Conservation (phyloP, 78 protist genomes). For the Dictyostelium firmibasis region DNA sequence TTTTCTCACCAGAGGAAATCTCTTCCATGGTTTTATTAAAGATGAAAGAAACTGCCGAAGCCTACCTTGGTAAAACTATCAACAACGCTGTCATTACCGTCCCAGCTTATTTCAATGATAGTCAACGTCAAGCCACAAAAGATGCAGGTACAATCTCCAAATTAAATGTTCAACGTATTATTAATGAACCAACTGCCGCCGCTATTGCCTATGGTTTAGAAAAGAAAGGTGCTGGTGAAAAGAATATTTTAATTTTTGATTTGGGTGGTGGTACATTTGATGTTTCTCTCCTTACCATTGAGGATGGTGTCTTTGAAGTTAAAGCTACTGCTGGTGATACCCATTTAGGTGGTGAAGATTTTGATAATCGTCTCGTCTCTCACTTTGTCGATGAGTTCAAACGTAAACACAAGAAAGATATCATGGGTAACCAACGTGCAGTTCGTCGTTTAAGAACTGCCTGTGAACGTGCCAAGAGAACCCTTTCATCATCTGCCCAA, state of each 20-base stretch:
- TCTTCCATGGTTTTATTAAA: slow-evolving; percentile 98
- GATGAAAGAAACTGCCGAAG: slow-evolving; percentile 98
- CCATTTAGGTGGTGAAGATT: slow-evolving; percentile 99
- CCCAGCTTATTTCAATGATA: slow-evolving; percentile 98
- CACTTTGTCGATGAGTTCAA: slow-evolving; percentile 86
- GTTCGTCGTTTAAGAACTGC: slow-evolving; percentile 94
- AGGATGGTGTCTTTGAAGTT: slow-evolving; percentile 98
- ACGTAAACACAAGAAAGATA: slow-evolving; percentile 85
- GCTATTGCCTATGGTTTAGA: slow-evolving; percentile 99
- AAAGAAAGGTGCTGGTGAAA: slow-evolving; percentile 89
- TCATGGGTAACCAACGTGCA: slow-evolving; percentile 85
- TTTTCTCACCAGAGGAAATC: slow-evolving; percentile 98
- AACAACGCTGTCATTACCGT: slow-evolving; percentile 97
- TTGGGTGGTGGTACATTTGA: slow-evolving; percentile 99
- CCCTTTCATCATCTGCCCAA: slow-evolving; percentile 87
- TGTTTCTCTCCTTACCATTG: slow-evolving; percentile 94
- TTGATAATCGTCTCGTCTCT: slow-evolving; percentile 95
- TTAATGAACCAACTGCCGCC: slow-evolving; percentile 99
- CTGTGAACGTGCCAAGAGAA: slow-evolving; percentile 95
- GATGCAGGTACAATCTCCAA: slow-evolving; percentile 98
- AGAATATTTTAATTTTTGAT: slow-evolving; percentile 96
- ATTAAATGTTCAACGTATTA: slow-evolving; percentile 96
- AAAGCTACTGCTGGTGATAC: slow-evolving; percentile 97
- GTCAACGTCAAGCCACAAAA: slow-evolving; percentile 99
- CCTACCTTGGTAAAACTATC: slow-evolving; percentile 93